Evolutionary conservation across 192 early-diverging fungal genomes (phyloP), one percentile per base, ranked within the genome.

Genomic region (Linnemannia zychae): DNA sequence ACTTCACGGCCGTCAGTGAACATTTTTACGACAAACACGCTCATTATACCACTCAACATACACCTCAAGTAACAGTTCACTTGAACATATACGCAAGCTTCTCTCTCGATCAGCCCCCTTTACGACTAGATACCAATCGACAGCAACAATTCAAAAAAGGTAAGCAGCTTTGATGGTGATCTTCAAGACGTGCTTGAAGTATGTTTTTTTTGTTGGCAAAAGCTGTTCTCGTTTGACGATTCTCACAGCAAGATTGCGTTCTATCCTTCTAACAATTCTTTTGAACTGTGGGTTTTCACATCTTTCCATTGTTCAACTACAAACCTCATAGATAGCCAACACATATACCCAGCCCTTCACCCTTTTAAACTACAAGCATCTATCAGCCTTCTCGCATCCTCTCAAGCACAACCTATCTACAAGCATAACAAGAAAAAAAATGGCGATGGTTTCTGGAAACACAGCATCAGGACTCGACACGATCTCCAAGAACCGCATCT

Each of bases 401-500:
- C 44, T 7, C 40, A 36, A 49, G 22, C 63, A 18, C 11, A 24
- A 4, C 12, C 67, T 40, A 69, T 7, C 22, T 20, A 11, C 22
- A 46, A 53, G 22, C 52, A 53, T 31, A 24, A 60, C 1, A 22
- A 28, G 28, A 28, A 28, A 60, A 60, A 33, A 34, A 69, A 84
- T 78, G 82, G 77, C 76, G 46, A 60, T 84, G 13, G 77, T 72
- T 34, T 78, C 81, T 17, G 80, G 44, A 72, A 74, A 53, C 33
- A 6, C 66, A 4, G 36, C 28, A 13, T 76, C 75, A 18, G 68
- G 28, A 18, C 47, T 66, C 15, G 38, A 46, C 22, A 22, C 48
- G 49, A 36, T 40, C 53, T 73, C 48, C 71, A 84, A 79, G 82
- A 78, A 74, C 65, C 82, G 76, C 13, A 70, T 84, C 40, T 84